Evolutionary conservation across 2,329 filamentous ascomycete genomes (phyloP).

Genomic region (Penicillium italicum): DNA sequence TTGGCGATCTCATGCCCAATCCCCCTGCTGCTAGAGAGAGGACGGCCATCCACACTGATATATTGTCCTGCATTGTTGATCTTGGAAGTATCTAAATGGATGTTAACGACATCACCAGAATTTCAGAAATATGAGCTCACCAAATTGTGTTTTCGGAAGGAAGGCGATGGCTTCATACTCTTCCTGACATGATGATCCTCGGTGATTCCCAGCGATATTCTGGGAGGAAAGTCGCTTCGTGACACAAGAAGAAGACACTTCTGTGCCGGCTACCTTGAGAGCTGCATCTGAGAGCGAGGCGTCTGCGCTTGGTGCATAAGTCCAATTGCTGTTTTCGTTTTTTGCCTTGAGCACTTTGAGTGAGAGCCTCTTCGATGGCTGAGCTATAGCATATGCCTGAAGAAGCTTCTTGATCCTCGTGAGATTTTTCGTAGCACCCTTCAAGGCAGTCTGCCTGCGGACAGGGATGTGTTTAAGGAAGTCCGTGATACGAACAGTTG

Average conservation of each 20-base stretch:
- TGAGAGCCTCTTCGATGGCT: slow-evolving; percentile 54
- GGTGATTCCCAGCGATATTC: background rate
- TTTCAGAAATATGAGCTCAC: slow-evolving; percentile 15
- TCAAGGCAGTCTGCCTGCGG: slow-evolving; percentile 54
- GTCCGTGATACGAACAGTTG: slow-evolving; percentile 55
- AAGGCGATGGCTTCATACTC: slow-evolving; percentile 48
- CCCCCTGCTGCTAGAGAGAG: slow-evolving; percentile 50
- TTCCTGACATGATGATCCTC: background rate
- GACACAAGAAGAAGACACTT: slow-evolving; percentile 52
- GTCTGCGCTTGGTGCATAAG: slow-evolving; percentile 53
- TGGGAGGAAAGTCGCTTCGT: slow-evolving; percentile 29
- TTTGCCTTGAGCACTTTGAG: slow-evolving; percentile 56
- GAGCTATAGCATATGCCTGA: slow-evolving; percentile 58
- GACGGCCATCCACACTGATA: slow-evolving; percentile 56
- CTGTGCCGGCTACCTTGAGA: slow-evolving; percentile 54
- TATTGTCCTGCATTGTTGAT: slow-evolving; percentile 45
- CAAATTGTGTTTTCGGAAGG: slow-evolving; percentile 47
- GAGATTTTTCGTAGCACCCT: slow-evolving; percentile 49
- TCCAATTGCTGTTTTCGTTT: slow-evolving; percentile 59
- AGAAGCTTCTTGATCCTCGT: slow-evolving; percentile 52
- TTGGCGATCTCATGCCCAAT: slow-evolving; percentile 53
- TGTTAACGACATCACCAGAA: slow-evolving; percentile 9
- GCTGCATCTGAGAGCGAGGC: slow-evolving; percentile 52
- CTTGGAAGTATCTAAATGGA: slow-evolving; percentile 37
- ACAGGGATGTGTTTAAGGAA: slow-evolving; percentile 60